Evolutionary conservation across 1,284 basidiomycete species (phyloP).

Genomic region (Moniliella sp.): DNA sequence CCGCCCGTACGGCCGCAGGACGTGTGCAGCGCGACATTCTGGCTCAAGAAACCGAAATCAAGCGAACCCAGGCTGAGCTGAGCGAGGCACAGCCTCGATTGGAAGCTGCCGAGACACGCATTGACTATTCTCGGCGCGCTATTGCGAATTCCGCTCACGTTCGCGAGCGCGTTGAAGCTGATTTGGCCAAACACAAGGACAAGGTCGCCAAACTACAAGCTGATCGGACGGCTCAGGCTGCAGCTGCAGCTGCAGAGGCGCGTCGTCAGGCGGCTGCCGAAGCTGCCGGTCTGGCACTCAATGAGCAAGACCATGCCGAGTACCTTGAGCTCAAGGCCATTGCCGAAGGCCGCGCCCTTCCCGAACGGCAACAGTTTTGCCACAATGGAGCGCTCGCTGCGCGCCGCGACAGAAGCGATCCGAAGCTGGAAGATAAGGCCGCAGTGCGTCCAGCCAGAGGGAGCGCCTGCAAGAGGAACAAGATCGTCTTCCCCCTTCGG

Average conservation of each 20-base stretch:
- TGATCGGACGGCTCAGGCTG: neutral
- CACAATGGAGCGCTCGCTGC: no score
- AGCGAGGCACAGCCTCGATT: neutral
- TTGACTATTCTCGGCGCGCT: neutral
- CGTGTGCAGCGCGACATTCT: slow-evolving; percentile 43
- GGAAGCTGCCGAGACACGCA: neutral
- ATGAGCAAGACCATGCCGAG: neutral
- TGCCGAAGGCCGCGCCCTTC: slow-evolving; percentile 50
- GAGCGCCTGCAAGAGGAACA: slow-evolving; percentile 1
- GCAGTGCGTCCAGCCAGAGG: neutral
- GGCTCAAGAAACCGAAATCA: slow-evolving; percentile 51
- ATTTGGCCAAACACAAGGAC: neutral
- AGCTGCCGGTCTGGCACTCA: neutral
- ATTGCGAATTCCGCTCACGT: neutral
- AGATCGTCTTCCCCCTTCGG: neutral
- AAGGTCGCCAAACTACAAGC: neutral
- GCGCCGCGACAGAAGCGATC: neutral
- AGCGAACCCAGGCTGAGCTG: neutral
- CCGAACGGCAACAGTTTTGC: slow-evolving; percentile 71
- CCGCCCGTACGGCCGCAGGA: neutral
- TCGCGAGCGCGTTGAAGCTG: neutral
- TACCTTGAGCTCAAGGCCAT: slow-evolving; percentile 39
- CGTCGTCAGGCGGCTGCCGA: neutral
- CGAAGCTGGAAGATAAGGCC: neutral
- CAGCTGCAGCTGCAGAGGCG: neutral